Conservation (phyloP, 2,329 filamentous ascomycete species). For the Septoria linicola region DNA sequence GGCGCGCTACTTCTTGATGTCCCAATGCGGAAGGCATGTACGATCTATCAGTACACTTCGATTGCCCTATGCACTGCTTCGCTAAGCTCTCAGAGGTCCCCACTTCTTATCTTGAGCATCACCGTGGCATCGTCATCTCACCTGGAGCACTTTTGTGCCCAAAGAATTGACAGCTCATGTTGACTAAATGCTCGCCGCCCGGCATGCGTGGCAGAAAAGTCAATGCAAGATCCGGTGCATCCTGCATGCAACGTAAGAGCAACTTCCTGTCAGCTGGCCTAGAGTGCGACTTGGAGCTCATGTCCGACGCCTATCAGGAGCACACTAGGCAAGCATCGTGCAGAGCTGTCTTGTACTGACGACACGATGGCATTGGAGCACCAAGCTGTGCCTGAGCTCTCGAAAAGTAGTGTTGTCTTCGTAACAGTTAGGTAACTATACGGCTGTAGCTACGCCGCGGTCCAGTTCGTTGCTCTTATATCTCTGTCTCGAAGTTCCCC, state of each 20-base stretch:
- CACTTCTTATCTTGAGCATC: constrained; percentile 25
- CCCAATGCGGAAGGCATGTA: constrained; percentile 11
- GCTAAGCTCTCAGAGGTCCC: constrained; percentile 11
- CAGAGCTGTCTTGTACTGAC: constrained; percentile 10
- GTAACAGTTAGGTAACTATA: constrained; percentile 23
- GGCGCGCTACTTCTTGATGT: background rate
- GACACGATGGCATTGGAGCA: constrained; percentile 18
- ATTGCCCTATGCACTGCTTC: background rate
- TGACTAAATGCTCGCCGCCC: constrained; percentile 21
- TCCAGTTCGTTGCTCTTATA: constrained; percentile 4
- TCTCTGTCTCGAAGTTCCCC: background rate
- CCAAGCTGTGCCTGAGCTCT: constrained; percentile 16
- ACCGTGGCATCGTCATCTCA: constrained; percentile 4
- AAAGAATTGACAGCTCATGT: constrained; percentile 17
- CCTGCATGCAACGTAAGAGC: constrained; percentile 22
- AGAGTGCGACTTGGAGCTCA: constrained; percentile 1
- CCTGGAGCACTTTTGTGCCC: background rate
- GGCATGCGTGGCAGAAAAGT: constrained; percentile 5
- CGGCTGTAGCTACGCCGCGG: constrained; percentile 5
- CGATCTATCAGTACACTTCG: constrained; percentile 12
- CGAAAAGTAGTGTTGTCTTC: background rate
- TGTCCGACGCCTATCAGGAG: constrained; percentile 26
- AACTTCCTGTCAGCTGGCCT: constrained; percentile 9
- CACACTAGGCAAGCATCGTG: constrained; percentile 23
- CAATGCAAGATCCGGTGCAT: constrained; percentile 11